Conservation (phyloP, 169 alveolate genomes). For the Cryptosporidium xiaoi region DNA sequence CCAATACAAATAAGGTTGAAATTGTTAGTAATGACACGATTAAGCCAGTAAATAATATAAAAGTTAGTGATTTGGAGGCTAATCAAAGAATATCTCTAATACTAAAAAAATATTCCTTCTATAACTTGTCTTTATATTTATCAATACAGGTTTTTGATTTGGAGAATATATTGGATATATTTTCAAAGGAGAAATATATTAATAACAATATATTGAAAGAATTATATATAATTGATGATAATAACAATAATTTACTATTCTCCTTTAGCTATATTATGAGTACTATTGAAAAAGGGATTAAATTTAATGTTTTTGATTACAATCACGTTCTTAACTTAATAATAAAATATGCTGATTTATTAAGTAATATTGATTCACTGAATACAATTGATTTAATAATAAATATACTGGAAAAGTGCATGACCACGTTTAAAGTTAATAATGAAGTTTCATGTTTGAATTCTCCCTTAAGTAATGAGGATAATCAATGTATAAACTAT, state of each 20-base stretch:
- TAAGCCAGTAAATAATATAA: background rate
- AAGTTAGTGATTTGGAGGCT: constrained; percentile 11
- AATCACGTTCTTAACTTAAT: constrained; percentile 16
- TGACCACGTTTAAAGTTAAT: background rate
- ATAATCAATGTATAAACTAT: background rate
- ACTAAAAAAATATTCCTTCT: constrained; percentile 29
- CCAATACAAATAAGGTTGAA: too few species aligned
- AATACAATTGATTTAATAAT: constrained; percentile 50
- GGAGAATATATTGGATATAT: constrained; percentile 61
- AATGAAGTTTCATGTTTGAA: background rate
- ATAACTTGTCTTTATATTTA: constrained; percentile 41
- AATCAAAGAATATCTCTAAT: constrained; percentile 15
- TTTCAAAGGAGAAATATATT: constrained; percentile 39
- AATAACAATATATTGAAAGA: constrained; percentile 27
- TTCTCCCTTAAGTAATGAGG: background rate
- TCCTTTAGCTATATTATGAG: constrained; percentile 17
- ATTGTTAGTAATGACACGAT: background rate
- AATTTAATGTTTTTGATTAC: constrained; percentile 19
- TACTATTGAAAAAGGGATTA: constrained; percentile 69
- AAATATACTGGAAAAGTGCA: constrained; percentile 22
- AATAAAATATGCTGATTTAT: constrained; percentile 29
- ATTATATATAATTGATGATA: constrained; percentile 46
- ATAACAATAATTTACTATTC: constrained; percentile 31
- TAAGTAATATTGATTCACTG: constrained; percentile 23
- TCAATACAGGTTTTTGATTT: constrained; percentile 61